Percentiles rank a stretch among this genome's conserved stretches.
These are phyloP conservation scores for Rhizopogon vesiculosus DNA, from an alignment of 768 basidiomycete species.

Conservation along the genomic window DNA sequence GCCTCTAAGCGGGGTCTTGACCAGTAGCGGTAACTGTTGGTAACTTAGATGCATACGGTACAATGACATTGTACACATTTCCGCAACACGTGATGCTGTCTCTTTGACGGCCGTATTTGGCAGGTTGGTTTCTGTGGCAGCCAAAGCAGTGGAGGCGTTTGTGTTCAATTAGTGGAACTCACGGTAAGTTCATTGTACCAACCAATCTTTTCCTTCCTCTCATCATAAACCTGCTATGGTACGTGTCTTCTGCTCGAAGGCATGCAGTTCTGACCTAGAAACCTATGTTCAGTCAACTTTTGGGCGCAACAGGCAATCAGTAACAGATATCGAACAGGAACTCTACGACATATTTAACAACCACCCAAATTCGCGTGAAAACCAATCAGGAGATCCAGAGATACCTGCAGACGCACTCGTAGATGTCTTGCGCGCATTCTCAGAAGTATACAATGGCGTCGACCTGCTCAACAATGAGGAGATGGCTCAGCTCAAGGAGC, in stretches of 20 bases:
- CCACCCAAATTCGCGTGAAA: conserved; percentile 56
- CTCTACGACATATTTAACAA: conserved; percentile 63
- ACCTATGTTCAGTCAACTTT: conserved; percentile 23
- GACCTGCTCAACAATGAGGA: conserved; percentile 66
- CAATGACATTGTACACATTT: too few relatives aligned
- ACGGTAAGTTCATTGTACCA: conserved; percentile 1
- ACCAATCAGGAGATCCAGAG: conserved; percentile 54
- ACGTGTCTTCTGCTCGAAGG: neutral
- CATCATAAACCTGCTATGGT: neutral
- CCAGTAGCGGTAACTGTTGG: too few relatives aligned
- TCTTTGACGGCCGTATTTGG: neutral
- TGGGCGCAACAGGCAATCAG: conserved; percentile 66
- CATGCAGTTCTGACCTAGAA: neutral
- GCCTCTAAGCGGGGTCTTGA: too few relatives aligned
- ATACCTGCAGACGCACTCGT: conserved; percentile 71
- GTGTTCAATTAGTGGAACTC: conserved; percentile 2
- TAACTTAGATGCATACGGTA: too few relatives aligned
- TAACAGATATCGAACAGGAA: conserved; percentile 65
- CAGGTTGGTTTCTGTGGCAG: conserved; percentile 15
- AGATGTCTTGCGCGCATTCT: conserved; percentile 64
- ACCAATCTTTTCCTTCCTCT: neutral
- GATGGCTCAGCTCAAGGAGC: conserved; percentile 49
- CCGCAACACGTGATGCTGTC: neutral
- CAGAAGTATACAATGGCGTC: conserved; percentile 51
- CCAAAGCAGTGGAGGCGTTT: neutral